These are phyloP conservation scores for Spergularia marina DNA, from an alignment of 148 eudicot species.

Conservation along the genomic window DNA sequence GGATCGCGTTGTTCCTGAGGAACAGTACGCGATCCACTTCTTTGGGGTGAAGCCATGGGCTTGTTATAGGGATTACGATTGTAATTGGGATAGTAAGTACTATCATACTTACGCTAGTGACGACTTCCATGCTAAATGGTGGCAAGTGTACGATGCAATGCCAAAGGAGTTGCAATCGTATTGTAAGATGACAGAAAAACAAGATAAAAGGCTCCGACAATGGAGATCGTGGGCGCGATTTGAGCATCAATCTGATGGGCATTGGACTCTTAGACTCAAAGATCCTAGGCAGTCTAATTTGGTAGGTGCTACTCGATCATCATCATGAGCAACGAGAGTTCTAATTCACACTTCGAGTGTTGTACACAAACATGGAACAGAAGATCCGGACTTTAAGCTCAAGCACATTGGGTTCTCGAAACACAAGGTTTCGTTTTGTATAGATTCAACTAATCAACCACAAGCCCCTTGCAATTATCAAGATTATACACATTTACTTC, in stretches of 20 bases:
- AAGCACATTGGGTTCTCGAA: too few species aligned
- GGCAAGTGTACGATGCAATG: constrained; percentile 61
- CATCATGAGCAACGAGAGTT: not conserved
- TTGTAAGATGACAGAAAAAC: constrained; percentile 37
- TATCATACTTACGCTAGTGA: constrained; percentile 48
- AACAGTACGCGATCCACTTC: constrained; percentile 53
- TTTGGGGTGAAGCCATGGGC: constrained; percentile 76
- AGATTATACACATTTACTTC: too few species aligned
- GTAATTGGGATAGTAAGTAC: constrained; percentile 58
- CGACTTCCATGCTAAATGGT: constrained; percentile 51
- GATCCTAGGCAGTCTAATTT: constrained; percentile 49
- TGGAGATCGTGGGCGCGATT: constrained; percentile 40
- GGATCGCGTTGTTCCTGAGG: constrained; percentile 27
- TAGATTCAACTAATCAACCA: too few species aligned
- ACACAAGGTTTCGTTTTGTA: too few species aligned
- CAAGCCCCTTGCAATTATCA: too few species aligned
- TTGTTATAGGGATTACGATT: constrained; percentile 63
- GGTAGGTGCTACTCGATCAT: not conserved
- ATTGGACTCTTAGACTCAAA: constrained; percentile 65
- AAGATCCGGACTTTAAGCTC: too few species aligned
- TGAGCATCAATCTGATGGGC: constrained; percentile 35
- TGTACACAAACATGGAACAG: too few species aligned
- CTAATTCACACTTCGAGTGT: too few species aligned
- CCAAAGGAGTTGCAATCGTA: constrained; percentile 36
- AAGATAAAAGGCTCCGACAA: constrained; percentile 32